Base-by-base conservation (phyloP, 1,139 yeast species). In the Hyphopichia fennica region DNA sequence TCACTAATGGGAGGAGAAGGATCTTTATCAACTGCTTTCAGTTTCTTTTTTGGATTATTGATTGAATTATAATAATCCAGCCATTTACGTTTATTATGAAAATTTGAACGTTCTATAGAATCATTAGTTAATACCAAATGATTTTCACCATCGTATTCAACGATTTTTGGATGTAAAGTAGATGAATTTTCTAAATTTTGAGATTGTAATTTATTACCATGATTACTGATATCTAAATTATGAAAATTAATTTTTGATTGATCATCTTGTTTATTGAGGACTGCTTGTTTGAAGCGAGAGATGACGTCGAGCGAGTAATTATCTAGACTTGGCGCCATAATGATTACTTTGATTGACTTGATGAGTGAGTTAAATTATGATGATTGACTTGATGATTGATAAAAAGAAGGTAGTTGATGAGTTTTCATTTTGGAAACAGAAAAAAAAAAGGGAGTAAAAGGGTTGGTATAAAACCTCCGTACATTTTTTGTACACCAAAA, bases 141-240 rank as follows among this genome's bases (percentile, higher is more conserved):
- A 45, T 62, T 60, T n/a, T 50, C 52, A n/a, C 75, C 76, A 40
- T 67, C 64, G 49, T 69, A 70, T 42, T 72, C 77, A 27, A 72
- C 75, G 17, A 69, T 60, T 48, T 68, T 69, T 15, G 72, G 54
- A 23, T 53, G 53, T 22, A 71, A 58, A 10, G 57, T 39, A 15
- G 16, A 6, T 6, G 37, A 15, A 25, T 8, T 13, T 6, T 18
- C 15, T 3, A 27, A 14, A 40, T 60, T 59, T 23, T 60, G 48
- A 17, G 57, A 45, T 15, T 55, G 43, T 31, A 69, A 51, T 47
- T 72, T 72, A 41, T 56, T 56, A 9, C 77, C 77, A 41, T 77
- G 53, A 52, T 70, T 73, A 32, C 63, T 53, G 27, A 47, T 50
- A 27, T 27, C 62, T 50, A n/a, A 57, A 51, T 34, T n/a, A 31